Evolutionary conservation across 345 rosid species (phyloP), one percentile per base, ranked within the genome.

Genomic region (Aurinia saxatilis): DNA sequence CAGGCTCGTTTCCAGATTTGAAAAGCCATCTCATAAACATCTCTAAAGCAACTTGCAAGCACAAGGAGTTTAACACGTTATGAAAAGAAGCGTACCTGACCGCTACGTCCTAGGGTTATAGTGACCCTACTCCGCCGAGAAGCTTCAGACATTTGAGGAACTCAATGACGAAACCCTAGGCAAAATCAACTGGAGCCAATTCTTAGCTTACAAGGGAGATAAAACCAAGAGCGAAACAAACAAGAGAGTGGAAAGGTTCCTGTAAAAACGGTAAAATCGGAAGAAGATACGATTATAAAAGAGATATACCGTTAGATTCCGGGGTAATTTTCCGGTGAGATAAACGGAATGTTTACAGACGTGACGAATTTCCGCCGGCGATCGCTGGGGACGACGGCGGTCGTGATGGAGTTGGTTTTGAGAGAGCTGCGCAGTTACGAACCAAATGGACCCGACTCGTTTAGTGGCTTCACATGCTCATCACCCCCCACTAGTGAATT

Each of bases 91-190:
- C 61, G 55, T 61, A 93, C 99, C 97, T 85, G 96, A 31, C 95
- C 88, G 46, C 81, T 63, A 58, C 83, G 84, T 5, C 97, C 99
- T 41, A 89, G 87, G 69, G 96, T 90, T 15, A 92, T 85, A 27
- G 97, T 87, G 56, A 89, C 81, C 30, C 91, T 81, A 67, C 79
- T 78, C 55, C 81, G 81, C 16, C 81, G 78, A 9, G 87, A 78
- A 80, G 76, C 70, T 72, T 85, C 96, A 31, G 95, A 72, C 99
- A 89, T 92, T 61, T 64, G 60, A 18, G 38, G 65, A 71, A 41
- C 67, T 19, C 42, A 44, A 60, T 8, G 60, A 69, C 13, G 52
- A 78, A 77, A 77, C 75, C 84, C 80, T 79, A 71, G 48, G 3
- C n/a, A 45, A 40, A 49, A 42, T 18, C 45, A 45, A 67, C 56